Base-by-base conservation (phyloP, 148 eudicot species). In the Chenopodium berlandieri region DNA sequence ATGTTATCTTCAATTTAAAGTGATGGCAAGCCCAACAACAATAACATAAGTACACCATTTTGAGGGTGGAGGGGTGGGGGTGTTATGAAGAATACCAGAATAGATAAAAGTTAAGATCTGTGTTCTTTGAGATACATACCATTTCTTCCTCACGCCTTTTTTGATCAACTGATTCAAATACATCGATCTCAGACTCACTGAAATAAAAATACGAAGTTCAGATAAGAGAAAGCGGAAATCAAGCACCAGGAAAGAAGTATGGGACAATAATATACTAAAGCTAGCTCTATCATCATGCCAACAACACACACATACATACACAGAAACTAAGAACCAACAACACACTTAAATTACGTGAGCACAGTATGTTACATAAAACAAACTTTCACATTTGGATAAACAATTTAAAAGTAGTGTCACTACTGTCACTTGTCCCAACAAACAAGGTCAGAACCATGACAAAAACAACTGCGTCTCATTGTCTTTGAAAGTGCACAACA, bases 101-200 rank as follows among this genome's bases (percentile, higher is more conserved):
- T 25, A 64, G 40, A 47, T 25, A 50, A 27, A 13, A 62, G n/a
- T 62, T 62, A 62, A n/a, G 66, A 56, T 56, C 66, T 20, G 3
- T 8, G 25, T 14, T 14, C 17, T 56, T 4, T 56, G 22, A 56
- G 22, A 4, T 56, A 56, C 7, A 72, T 92, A 97, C 99, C 99
- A 90, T 90, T 83, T 97, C 99, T 79, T 87, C 94, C 83, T 91
- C 96, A 64, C 87, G 87, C 86, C 99, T 87, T 84, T 85, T 79
- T 64, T 88, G 91, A 86, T 97, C 99, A 84, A 97, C 73, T 80
- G 91, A 90, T 86, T 97, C 99, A 89, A 97, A 97, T 70, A 90
- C 83, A 71, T 94, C 99, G 81, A 97, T 97, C 86, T 97, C 99
- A 27, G 95, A 83, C 82, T 90, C 98, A 79, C 99, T 97, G 90